Conservation (phyloP, 176 grass and related monocot species). For the Elaeis guineensis region DNA sequence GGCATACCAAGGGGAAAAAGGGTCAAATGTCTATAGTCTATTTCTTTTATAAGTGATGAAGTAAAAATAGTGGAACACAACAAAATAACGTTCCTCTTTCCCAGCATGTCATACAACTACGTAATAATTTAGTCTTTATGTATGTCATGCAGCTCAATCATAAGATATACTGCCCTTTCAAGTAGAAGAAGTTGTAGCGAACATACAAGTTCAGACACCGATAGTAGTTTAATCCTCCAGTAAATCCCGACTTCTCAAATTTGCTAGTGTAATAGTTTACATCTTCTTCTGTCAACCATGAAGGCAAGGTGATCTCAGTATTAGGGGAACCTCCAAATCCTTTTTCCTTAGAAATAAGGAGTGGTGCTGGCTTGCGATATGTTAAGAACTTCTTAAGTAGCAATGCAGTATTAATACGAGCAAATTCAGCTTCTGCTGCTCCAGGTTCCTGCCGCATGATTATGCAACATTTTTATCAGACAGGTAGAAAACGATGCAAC, state of each 20-base stretch:
- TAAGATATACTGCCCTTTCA: no score
- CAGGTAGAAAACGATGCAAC: no score
- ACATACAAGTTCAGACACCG: conserved; percentile 81
- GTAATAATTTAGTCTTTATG: no score
- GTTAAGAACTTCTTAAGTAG: conserved; percentile 50
- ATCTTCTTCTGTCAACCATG: conserved; percentile 83
- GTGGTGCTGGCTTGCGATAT: conserved; percentile 46
- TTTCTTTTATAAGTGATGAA: no score
- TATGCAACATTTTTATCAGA: no score
- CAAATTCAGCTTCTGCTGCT: conserved; percentile 70
- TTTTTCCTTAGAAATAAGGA: conserved; percentile 60
- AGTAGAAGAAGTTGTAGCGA: no score
- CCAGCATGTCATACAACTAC: no score
- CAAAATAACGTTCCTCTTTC: no score
- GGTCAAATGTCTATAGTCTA: no score
- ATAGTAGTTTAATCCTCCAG: conserved; percentile 83
- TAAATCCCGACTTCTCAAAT: conserved; percentile 78
- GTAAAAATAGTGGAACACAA: no score
- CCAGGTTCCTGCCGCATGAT: conserved; percentile 38
- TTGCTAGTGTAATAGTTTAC: conserved; percentile 59
- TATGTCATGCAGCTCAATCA: no score
- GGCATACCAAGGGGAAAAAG: no score
- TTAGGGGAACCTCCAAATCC: conserved; percentile 55
- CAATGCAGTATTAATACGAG: conserved; percentile 19
- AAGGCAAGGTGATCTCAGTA: conserved; percentile 47